phyloP scores from a whole-genome alignment of 108 stramenopile species.

The Aurantiochytrium sp. region DNA sequence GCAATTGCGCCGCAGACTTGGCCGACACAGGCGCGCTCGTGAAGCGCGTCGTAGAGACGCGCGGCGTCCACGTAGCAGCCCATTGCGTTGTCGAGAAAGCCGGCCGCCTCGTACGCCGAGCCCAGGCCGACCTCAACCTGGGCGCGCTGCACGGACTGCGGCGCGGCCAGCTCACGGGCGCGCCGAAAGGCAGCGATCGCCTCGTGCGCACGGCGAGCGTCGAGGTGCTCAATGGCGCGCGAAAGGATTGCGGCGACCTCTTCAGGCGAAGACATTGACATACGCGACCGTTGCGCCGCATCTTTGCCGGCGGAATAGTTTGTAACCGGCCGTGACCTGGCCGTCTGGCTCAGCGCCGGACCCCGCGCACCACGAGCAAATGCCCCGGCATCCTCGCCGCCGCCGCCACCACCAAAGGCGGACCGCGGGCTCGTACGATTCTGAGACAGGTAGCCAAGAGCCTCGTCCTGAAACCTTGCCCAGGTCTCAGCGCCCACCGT shows the following conservation, averaged over 20 bases:
- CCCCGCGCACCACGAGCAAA: too few species aligned
- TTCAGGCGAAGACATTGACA: background rate
- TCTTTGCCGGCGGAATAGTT: too few species aligned
- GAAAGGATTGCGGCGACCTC: background rate
- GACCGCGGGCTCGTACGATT: too few species aligned
- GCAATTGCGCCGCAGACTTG: background rate
- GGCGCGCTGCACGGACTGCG: background rate
- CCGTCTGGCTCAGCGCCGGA: too few species aligned
- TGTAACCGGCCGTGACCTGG: too few species aligned
- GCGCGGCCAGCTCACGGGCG: background rate
- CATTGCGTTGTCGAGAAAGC: background rate
- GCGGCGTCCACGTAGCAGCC: conserved; percentile 4
- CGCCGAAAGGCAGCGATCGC: background rate
- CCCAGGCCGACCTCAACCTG: conserved; percentile 1
- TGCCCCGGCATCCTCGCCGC: too few species aligned
- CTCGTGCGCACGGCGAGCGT: background rate
- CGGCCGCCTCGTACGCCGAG: conserved; percentile 2
- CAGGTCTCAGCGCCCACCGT: background rate
- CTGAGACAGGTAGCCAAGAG: background rate
- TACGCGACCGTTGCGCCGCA: background rate
- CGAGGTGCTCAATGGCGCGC: background rate
- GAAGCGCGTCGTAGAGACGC: background rate
- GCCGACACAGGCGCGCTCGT: background rate
- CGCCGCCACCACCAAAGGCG: too few species aligned
- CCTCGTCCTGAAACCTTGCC: background rate